phyloP scores from a whole-genome alignment of 1,139 yeast species.

The Yamadazyma friedrichii region DNA sequence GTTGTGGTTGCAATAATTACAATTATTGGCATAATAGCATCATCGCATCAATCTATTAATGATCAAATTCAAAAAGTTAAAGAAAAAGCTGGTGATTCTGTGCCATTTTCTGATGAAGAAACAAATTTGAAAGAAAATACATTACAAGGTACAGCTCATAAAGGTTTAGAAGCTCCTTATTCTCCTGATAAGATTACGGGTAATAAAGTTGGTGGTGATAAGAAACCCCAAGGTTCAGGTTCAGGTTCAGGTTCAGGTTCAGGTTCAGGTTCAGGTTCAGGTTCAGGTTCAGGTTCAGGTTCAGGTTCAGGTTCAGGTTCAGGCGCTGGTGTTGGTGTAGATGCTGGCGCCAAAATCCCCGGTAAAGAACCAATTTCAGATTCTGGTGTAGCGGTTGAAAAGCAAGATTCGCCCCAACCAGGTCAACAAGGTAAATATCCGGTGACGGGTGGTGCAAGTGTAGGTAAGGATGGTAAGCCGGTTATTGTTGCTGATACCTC shows the following conservation, averaged over 20 bases:
- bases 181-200: slow-evolving; percentile 14
- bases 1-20: slow-evolving; percentile 35
- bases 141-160: slow-evolving; percentile 33
- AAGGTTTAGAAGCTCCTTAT: slow-evolving; percentile 39
- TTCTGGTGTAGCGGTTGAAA: too few species aligned
- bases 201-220: slow-evolving; percentile 2
- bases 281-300: slow-evolving; percentile 7
- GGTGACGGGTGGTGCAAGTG: slow-evolving; percentile 6
- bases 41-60: slow-evolving; percentile 31
- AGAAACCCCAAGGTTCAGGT: slow-evolving; percentile 1
- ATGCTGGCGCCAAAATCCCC: not conserved
- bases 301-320: slow-evolving; percentile 7
- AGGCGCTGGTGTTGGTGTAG: slow-evolving; percentile 6
- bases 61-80: slow-evolving; percentile 27
- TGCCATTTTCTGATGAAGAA: slow-evolving; percentile 21
- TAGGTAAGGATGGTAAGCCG: slow-evolving; percentile 12
- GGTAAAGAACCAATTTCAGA: not conserved
- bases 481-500: slow-evolving; percentile 16
- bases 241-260: slow-evolving; percentile 6
- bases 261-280: not conserved
- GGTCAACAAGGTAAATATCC: slow-evolving; percentile 1
- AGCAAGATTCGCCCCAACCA: too few species aligned
- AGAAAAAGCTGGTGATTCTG: slow-evolving; percentile 24
- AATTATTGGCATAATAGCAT: slow-evolving; percentile 35
- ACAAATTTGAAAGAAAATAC: slow-evolving; percentile 22